Conservation (phyloP, 2,329 filamentous ascomycete species). For the Calonectria hawksworthii region DNA sequence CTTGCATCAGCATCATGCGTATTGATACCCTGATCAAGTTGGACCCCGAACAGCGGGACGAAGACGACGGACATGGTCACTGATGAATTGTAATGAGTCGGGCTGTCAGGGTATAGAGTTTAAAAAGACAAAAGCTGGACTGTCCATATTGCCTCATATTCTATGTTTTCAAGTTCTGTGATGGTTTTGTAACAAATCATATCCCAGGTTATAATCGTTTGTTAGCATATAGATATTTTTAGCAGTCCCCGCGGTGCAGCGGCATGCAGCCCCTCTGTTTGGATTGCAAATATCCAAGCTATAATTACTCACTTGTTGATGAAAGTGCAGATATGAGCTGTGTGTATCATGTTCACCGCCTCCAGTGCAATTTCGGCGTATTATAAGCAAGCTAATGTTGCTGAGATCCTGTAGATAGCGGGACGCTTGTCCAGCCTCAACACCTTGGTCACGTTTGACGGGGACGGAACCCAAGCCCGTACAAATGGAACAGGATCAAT, state of each 20-base stretch:
- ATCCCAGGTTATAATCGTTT: slow-evolving; percentile 9
- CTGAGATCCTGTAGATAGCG: neutral
- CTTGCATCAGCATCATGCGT: slow-evolving; percentile 98
- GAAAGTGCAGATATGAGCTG: no score
- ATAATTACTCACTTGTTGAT: neutral
- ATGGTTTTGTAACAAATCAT: slow-evolving; percentile 7
- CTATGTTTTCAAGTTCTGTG: slow-evolving; percentile 1
- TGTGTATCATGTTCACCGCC: neutral
- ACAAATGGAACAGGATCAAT: slow-evolving; percentile 39
- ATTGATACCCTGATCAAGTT: slow-evolving; percentile 99
- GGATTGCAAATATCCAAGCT: neutral
- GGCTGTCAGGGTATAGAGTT: slow-evolving; percentile 41
- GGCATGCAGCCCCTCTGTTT: neutral
- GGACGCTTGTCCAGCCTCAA: no score
- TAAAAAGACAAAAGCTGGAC: slow-evolving; percentile 48
- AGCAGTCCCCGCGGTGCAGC: neutral
- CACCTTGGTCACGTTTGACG: neutral
- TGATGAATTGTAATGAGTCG: slow-evolving; percentile 56
- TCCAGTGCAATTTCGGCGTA: neutral
- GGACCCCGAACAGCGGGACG: slow-evolving; percentile 85
- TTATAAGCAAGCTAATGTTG: neutral
- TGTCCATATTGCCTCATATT: slow-evolving; percentile 31
- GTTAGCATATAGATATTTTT: slow-evolving; percentile 3
- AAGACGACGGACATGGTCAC: slow-evolving; percentile 88
- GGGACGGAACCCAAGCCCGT: neutral